Evolutionary conservation across 495 filamentous ascomycete genomes (phyloP).

Genomic region (Podospora comata): DNA sequence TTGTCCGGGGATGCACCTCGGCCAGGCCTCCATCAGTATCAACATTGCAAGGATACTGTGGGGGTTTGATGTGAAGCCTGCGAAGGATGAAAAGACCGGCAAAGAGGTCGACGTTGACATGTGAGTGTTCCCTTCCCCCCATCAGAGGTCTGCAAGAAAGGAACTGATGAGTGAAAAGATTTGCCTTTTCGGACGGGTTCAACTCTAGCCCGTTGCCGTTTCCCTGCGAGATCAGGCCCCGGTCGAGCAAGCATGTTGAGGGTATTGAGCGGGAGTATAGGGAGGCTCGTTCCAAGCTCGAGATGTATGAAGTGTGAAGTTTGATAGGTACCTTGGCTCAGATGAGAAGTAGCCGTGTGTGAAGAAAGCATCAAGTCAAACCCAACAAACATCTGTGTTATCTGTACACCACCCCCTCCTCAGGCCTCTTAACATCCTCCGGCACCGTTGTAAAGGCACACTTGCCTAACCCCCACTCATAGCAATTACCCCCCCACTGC

Average conservation of each 20-base stretch:
- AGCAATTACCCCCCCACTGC: neutral
- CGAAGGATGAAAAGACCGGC: constrained; percentile 39
- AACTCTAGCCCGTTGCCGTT: constrained; percentile 53
- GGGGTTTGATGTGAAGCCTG: constrained; percentile 49
- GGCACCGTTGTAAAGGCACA: neutral
- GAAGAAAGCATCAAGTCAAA: too few relatives aligned
- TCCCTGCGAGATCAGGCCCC: constrained; percentile 41
- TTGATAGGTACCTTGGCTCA: neutral
- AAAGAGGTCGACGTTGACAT: constrained; percentile 50
- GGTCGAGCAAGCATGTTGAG: constrained; percentile 31
- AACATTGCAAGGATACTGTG: constrained; percentile 55
- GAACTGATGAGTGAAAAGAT: constrained; percentile 25
- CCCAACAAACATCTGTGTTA: neutral
- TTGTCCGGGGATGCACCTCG: constrained; percentile 54
- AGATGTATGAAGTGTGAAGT: constrained; percentile 29
- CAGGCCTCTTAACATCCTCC: neutral
- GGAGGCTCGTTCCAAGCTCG: constrained; percentile 30
- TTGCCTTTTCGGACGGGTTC: constrained; percentile 51
- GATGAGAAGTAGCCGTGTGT: too few relatives aligned
- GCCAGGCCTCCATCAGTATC: constrained; percentile 47
- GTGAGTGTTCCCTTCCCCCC: constrained; percentile 20
- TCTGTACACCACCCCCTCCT: neutral
- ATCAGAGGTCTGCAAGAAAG: neutral
- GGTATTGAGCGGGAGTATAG: constrained; percentile 34
- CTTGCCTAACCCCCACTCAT: neutral